Conservation (phyloP, 2,329 filamentous ascomycete species). For the Neonectria coccinea region DNA sequence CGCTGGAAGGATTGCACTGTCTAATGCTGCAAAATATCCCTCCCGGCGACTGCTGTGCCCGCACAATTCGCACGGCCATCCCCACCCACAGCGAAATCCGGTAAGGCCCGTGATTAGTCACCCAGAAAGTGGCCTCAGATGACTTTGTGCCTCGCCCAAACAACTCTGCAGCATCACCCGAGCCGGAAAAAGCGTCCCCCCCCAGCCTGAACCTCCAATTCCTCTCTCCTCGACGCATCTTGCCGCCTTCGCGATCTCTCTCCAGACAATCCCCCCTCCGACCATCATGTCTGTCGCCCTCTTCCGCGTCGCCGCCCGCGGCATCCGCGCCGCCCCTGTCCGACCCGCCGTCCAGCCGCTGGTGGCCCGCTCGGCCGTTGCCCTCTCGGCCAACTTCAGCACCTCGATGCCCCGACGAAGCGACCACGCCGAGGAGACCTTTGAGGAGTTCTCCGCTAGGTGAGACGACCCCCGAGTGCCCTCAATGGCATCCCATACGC, state of each 20-base stretch:
- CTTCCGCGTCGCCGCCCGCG: constrained; percentile 78
- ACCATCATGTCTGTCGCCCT: constrained; percentile 75
- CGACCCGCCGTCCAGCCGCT: constrained; percentile 67
- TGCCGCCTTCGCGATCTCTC: constrained; percentile 32
- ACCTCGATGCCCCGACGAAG: constrained; percentile 67
- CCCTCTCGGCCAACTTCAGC: constrained; percentile 66
- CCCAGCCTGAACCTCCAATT: constrained; percentile 41
- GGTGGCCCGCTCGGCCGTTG: constrained; percentile 66
- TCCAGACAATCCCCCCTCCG: constrained; percentile 41
- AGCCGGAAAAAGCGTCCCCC: constrained; percentile 40
- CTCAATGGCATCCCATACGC: constrained; percentile 32
- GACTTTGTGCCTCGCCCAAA: constrained; percentile 44
- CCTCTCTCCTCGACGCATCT: constrained; percentile 38
- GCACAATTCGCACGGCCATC: constrained; percentile 47
- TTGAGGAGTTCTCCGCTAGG: constrained; percentile 98
- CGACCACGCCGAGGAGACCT: constrained; percentile 92
- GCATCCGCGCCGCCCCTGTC: constrained; percentile 73
- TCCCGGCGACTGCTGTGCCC: background rate
- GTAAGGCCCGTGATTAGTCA: constrained; percentile 51
- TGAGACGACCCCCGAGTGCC: constrained; percentile 61
- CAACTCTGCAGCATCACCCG: constrained; percentile 49
- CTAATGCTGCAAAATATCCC: background rate
- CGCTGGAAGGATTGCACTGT: constrained; percentile 31
- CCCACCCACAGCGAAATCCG: constrained; percentile 40
- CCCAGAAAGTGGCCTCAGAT: constrained; percentile 41